Base-by-base conservation (phyloP, 108 stramenopile genomes). In the Skeletonema marinoi region DNA sequence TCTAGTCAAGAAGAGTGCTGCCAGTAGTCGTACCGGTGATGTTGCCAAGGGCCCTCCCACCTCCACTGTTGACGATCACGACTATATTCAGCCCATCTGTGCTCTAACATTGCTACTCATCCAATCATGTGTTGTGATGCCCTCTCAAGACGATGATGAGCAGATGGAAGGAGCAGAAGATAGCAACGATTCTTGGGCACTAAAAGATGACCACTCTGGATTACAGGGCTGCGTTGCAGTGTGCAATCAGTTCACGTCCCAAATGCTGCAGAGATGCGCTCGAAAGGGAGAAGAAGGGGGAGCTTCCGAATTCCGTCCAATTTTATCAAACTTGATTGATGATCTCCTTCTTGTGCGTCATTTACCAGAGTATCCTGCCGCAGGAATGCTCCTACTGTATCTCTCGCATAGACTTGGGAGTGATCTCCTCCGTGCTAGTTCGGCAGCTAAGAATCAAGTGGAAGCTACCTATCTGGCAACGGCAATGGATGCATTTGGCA, bases 281-380 rank as follows among this genome's bases (percentile, higher is more conserved):
- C 73, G 83, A 64, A 93, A 93, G 65, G 94, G 93, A 21, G 92
- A 89, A 73, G 92, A 94, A 50, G 93, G 90, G n/a, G 95, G 93
- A 58, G 93, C 90, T 7, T 89, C 88, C 11, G 95, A 92, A 72
- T 98, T 96, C 82, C 89, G 96, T 19, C 92, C 92, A 29, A 78
- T 98, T 50, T 84, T 98, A 44, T 63, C 75, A 36, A 96, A 97
- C 74, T 58, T 96, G 39, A 87, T 96, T 39, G 96, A 97, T 64
- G 98, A 98, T 78, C 84, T 97, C 32, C 85, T 98, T 12, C 56
- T 84, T 35, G 82, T 93, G 10, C 71, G 92, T 21, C 59, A 89
- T 42, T 73, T 92, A n/a, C 92, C 96, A 36, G 93, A 96, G 78
- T 96, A 87, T 82, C 96, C 96, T 12, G 92, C 95, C 13, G 94